A percentile compares a stretch with the other conserved stretches of the same genome.
Conservation (phyloP, 305 asterid genomes). For the Ajuga reptans region DNA sequence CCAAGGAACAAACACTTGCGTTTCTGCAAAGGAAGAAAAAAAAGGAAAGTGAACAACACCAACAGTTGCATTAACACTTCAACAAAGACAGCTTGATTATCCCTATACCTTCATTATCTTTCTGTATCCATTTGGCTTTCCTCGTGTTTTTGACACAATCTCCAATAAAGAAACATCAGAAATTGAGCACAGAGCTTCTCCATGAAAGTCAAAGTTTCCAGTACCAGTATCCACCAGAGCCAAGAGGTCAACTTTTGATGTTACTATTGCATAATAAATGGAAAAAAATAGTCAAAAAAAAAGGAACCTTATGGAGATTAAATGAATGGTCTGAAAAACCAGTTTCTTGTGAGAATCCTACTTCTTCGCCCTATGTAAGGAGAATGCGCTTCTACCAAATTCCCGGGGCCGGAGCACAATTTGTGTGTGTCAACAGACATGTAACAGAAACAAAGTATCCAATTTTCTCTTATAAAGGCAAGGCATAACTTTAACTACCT, state of each 20-base stretch:
- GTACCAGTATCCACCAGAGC: slow-evolving; percentile 31
- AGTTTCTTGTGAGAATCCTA: not conserved
- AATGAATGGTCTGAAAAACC: not conserved
- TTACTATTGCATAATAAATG: slow-evolving; percentile 43
- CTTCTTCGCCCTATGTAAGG: slow-evolving; percentile 6
- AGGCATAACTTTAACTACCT: not conserved
- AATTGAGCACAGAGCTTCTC: slow-evolving; percentile 84
- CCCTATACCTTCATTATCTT: slow-evolving; percentile 69
- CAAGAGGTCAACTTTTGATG: slow-evolving; percentile 55
- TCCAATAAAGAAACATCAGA: slow-evolving; percentile 77
- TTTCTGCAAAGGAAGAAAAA: slow-evolving; percentile 11
- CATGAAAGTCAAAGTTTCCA: slow-evolving; percentile 56
- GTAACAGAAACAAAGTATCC: not conserved
- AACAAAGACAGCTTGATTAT: slow-evolving; percentile 13
- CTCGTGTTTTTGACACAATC: slow-evolving; percentile 69
- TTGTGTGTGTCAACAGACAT: not conserved
- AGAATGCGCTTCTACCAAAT: not conserved
- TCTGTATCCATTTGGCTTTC: slow-evolving; percentile 89
- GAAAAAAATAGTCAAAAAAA: slow-evolving; percentile 4
- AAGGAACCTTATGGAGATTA: not conserved
- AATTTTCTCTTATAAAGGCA: slow-evolving; percentile 8
- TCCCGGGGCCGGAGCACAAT: slow-evolving; percentile 11
- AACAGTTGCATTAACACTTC: slow-evolving; percentile 20
- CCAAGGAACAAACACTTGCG: slow-evolving; percentile 54
- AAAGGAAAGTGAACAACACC: slow-evolving; percentile 10